phyloP scores from a whole-genome alignment of 2,329 filamentous ascomycete species.

The Nigrospora sphaerica region DNA sequence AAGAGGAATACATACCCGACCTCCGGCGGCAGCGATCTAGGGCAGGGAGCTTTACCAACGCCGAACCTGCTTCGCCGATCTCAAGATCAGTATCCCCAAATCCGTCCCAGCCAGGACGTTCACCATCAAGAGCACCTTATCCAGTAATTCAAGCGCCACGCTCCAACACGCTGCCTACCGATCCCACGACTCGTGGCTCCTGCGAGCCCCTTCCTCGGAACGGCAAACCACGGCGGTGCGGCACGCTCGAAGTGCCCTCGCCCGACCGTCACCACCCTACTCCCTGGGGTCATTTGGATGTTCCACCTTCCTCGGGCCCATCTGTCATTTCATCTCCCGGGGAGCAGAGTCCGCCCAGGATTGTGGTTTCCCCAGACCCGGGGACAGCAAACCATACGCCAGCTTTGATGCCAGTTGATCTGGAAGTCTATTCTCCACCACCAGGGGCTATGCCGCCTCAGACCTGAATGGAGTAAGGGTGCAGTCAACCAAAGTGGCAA shows the following conservation, averaged over 20 bases:
- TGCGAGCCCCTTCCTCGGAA: background rate
- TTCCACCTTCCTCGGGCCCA: background rate
- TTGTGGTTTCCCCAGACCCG: conserved; percentile 12
- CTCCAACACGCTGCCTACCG: conserved; percentile 10
- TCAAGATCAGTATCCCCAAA: conserved; percentile 8
- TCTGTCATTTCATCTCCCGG: background rate
- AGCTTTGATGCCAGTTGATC: too few relatives aligned
- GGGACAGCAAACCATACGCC: background rate
- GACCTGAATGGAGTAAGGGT: too few relatives aligned
- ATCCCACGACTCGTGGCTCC: background rate
- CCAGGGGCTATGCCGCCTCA: too few relatives aligned
- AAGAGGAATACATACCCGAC: conserved; percentile 19
- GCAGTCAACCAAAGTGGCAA: too few relatives aligned
- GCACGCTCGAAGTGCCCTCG: conserved; percentile 24
- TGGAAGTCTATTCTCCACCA: too few relatives aligned
- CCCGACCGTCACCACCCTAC: conserved; percentile 6
- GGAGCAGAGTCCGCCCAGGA: conserved; percentile 2
- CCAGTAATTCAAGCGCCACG: conserved; percentile 8
- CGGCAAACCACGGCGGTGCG: conserved; percentile 11
- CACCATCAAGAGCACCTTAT: conserved; percentile 9
- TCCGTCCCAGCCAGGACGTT: conserved; percentile 8
- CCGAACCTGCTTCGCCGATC: conserved; percentile 10
- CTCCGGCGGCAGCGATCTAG: conserved; percentile 24
- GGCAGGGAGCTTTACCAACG: conserved; percentile 26
- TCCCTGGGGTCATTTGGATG: conserved; percentile 5